A percentile compares a stretch with the other conserved stretches of the same genome.
These are phyloP conservation scores for Kwoniella europaea DNA, from an alignment of 768 basidiomycete genomes.

Conservation along the genomic window DNA sequence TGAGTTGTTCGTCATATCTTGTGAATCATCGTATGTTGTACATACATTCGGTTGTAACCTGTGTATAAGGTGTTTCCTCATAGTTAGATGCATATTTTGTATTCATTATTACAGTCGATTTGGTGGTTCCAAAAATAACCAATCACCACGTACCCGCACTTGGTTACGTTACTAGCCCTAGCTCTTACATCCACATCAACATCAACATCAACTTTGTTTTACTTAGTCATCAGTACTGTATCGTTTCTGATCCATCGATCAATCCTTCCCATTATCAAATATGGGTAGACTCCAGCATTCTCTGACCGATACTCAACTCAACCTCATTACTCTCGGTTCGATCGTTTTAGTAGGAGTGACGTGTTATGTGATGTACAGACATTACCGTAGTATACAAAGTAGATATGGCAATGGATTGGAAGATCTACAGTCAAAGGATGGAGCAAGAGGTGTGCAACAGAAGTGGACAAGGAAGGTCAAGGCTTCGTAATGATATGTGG, in stretches of 20 bases:
- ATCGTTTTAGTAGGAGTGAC: constrained; percentile 10
- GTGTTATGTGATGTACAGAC: constrained; percentile 14
- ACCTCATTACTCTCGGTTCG: constrained; percentile 10
- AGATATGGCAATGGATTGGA: constrained; percentile 8
- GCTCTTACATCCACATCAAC: neutral
- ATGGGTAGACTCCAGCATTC: constrained; percentile 20
- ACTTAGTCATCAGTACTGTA: no score
- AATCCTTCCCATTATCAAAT: neutral
- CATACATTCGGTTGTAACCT: neutral
- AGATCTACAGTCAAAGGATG: neutral
- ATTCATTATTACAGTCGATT: neutral
- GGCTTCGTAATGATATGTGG: neutral
- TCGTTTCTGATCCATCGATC: no score
- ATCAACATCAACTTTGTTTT: neutral
- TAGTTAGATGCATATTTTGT: neutral
- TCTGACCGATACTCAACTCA: constrained; percentile 15
- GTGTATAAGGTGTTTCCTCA: no score
- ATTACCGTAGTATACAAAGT: constrained; percentile 19
- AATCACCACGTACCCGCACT: neutral
- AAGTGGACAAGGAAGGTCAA: constrained; percentile 4
- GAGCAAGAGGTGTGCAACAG: no score
- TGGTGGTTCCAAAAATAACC: neutral
- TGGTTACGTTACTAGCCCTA: neutral
- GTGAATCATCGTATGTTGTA: neutral
- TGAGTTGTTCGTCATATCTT: no score